Conservation (phyloP, 495 filamentous ascomycete species). For the Talaromyces liani region DNA sequence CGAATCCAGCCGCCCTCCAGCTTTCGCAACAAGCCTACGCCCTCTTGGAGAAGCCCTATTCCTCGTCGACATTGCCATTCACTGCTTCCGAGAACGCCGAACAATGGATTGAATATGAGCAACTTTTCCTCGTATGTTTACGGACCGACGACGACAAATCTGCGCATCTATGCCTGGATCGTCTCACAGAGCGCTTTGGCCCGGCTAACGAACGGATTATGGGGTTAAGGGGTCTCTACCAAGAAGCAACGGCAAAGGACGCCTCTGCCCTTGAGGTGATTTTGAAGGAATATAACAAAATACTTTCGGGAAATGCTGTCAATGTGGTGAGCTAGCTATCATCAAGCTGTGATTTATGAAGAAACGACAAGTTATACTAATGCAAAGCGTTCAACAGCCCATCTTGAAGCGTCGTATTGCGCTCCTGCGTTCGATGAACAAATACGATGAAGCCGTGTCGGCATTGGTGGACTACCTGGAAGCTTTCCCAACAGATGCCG, state of each 20-base stretch:
- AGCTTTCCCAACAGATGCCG: conserved; percentile 80
- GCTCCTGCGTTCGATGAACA: conserved; percentile 64
- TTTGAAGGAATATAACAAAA: conserved; percentile 67
- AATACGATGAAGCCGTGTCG: conserved; percentile 62
- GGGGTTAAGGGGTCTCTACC: conserved; percentile 72
- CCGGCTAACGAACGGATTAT: conserved; percentile 72
- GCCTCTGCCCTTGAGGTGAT: conserved; percentile 55
- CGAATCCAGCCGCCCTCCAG: conserved; percentile 49
- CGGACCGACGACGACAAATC: conserved; percentile 74
- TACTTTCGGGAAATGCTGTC: conserved; percentile 64
- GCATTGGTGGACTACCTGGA: conserved; percentile 69
- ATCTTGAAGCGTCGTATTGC: conserved; percentile 81
- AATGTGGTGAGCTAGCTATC: conserved; percentile 60
- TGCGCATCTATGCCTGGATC: conserved; percentile 65
- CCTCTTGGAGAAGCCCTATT: conserved; percentile 54
- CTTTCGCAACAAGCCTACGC: conserved; percentile 72
- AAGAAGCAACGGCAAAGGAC: conserved; percentile 73
- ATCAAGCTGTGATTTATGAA: background rate
- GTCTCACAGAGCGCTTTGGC: conserved; percentile 73
- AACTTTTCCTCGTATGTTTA: conserved; percentile 77
- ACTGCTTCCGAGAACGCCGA: conserved; percentile 59
- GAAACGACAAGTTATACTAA: background rate
- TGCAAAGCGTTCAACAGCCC: conserved; percentile 42
- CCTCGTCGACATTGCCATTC: conserved; percentile 39
- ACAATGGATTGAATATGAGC: conserved; percentile 76